Evolutionary conservation across 371 early-diverging fungal genomes (phyloP), one percentile per base, ranked within the genome.

Genomic region (Globomyces sp.): DNA sequence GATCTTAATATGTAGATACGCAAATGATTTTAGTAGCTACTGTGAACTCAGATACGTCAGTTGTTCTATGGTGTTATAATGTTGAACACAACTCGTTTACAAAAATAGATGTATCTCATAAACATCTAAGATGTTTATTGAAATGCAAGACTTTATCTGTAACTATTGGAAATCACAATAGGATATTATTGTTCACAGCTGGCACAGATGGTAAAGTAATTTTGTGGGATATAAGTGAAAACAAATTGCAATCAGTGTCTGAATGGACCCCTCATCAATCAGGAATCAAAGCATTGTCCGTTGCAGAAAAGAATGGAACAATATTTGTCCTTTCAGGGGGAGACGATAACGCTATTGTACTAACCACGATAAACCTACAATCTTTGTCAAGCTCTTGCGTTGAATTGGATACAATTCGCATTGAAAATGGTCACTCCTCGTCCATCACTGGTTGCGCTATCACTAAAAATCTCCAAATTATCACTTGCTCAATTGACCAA

Each of bases 161-260:
- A 10, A 13, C 34, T 36, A 24, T 55, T 39, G 55, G 8, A 37
- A 36, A 51, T 6, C 51, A 55, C n/a, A n/a, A 39, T 55, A 13
- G 3, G 36, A 9, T 55, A n/a, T 55, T 9, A 36, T 55, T 55
- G 55, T 55, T 37, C 13, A 55, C 40, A 9, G 55, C 55, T 39
- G 55, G 37, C 13, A 55, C 55, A 55, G 55, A 55, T 40, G 55
- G 55, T 6, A 55, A n/a, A 13, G 40, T 55, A 39, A 40, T 55
- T n/a, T 39, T 39, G 40, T 55, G 55, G 55, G 4, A n/a, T 5
- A 40, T 55, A 39, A 39, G 40, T 11, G 55, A 55, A 39, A 24
- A 24, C 24, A 55, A 55, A 39, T 40, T 55, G 39, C 40, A 55
- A 39, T 39, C 10, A 9, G 55, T 55, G 6, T 39, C 34, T 39